phyloP scores from a whole-genome alignment of 2,329 filamentous ascomycete genomes.

The Colletotrichum sp. region DNA sequence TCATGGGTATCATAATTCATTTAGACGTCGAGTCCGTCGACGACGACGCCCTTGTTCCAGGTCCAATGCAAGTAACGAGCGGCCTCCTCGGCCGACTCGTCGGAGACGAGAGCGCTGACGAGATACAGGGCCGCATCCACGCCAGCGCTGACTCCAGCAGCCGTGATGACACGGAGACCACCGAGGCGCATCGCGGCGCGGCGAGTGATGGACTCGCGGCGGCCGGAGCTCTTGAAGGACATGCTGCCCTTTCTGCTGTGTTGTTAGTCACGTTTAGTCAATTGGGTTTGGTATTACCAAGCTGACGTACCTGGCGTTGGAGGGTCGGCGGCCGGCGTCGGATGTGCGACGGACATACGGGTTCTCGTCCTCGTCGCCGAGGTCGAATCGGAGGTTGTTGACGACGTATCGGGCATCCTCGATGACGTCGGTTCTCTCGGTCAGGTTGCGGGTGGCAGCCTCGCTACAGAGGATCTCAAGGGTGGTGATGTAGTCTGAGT shows the following conservation, averaged over 20 bases:
- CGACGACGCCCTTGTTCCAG: constrained; percentile 85
- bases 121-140: constrained; percentile 86
- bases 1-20: constrained; percentile 21
- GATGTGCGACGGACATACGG: constrained; percentile 82
- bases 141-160: constrained; percentile 79
- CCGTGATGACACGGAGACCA: constrained; percentile 77
- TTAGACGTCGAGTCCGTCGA: constrained; percentile 85
- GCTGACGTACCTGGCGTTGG: constrained; percentile 62
- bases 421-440: constrained; percentile 82
- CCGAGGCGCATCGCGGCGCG: constrained; percentile 77
- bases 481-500: constrained; percentile 79
- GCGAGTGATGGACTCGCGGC: constrained; percentile 81
- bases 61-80: constrained; percentile 79
- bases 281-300: neutral
- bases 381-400: constrained; percentile 88
- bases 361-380: constrained; percentile 82
- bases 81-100: constrained; percentile 77
- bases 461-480: constrained; percentile 84
- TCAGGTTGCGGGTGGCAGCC: constrained; percentile 70
- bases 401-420: constrained; percentile 85
- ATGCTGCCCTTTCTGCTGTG: constrained; percentile 78
- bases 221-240: constrained; percentile 78
- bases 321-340: constrained; percentile 66
- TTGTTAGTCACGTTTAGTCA: neutral
- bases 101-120: constrained; percentile 80